Conservation (phyloP, 148 eudicot genomes). For the Polygonum maritimum region DNA sequence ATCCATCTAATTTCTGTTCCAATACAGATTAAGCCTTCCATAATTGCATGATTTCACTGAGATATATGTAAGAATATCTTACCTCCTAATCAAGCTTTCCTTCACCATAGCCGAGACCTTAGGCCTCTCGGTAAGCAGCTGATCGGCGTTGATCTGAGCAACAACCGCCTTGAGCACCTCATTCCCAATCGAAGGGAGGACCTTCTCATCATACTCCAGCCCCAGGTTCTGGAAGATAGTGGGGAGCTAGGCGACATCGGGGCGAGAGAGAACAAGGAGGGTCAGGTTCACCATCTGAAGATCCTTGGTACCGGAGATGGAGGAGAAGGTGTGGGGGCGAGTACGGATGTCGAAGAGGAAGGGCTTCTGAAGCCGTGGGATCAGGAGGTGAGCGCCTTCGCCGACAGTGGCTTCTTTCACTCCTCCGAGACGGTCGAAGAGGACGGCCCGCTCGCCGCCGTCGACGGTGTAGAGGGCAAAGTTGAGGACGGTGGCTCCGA, state of each 20-base stretch:
- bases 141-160: slow-evolving; percentile 91
- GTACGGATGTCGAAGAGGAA: slow-evolving; percentile 85
- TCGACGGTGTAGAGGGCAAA: slow-evolving; percentile 86
- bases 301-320: slow-evolving; percentile 86
- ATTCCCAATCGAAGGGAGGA: slow-evolving; percentile 85
- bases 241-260: slow-evolving; percentile 46
- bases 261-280: slow-evolving; percentile 68
- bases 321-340: slow-evolving; percentile 70
- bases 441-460: slow-evolving; percentile 90
- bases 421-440: slow-evolving; percentile 82
- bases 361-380: slow-evolving; percentile 85
- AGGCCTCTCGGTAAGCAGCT: slow-evolving; percentile 81
- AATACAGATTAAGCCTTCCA: too few relatives aligned
- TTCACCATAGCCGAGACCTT: slow-evolving; percentile 68
- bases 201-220: slow-evolving; percentile 77
- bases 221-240: slow-evolving; percentile 57
- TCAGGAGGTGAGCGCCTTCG: slow-evolving; percentile 80
- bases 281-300: slow-evolving; percentile 93
- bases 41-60: too few relatives aligned
- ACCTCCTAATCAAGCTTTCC: slow-evolving; percentile 58
- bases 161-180: slow-evolving; percentile 87
- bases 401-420: slow-evolving; percentile 55
- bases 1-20: too few relatives aligned
- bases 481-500: slow-evolving; percentile 38
- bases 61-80: too few relatives aligned